Evolutionary conservation across 192 early-diverging fungal genomes (phyloP), one percentile per base, ranked within the genome.

Genomic region (Cetraspora pellucida): DNA sequence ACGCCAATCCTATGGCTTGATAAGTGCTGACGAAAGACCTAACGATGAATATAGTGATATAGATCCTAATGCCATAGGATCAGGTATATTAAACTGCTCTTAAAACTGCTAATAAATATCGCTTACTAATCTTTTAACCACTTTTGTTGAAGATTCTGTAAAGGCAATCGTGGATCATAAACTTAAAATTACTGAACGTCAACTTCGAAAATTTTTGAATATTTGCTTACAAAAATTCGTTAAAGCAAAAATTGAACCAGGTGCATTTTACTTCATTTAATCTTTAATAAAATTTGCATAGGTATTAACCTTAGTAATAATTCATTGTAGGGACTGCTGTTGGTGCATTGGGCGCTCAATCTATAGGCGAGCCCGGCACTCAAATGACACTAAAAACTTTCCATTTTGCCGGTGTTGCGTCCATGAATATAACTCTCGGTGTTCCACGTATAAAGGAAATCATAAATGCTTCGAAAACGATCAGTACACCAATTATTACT

Each of bases 341-440:
- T 9, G 98, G 98, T 21, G 97, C 98, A 31, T 86, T 99, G 60
- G 98, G 96, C 28, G 98, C 97, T 4, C 96, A 98, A 82, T 93
- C 91, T 46, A 97, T 99, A 78, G 98, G 98, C 74, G 98, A 99
- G 78, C 98, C 98, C 16, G 96, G 96, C 60, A 99, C 98, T 4
- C 98, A 99, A 80, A 99, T 99, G 98, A 99, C 98, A 70, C 83
- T 99, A 69, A 98, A 98, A 85, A 96, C 98, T 82, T 99, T 99
- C 93, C 98, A 99, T 87, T 99, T 98, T 90, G 96, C 98, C 80
- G 98, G 98, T 90, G 94, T 99, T 60, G 97, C 96, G 44, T 92
- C 90, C 72, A 97, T 98, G 97, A 99, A 97, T 90, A 93, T 99
- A 74, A 97, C 98, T 4, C 91, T 97, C 80, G 98, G 98, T 89